Conservation (phyloP, 805 yeast species). For the Yarrowia divulgata region DNA sequence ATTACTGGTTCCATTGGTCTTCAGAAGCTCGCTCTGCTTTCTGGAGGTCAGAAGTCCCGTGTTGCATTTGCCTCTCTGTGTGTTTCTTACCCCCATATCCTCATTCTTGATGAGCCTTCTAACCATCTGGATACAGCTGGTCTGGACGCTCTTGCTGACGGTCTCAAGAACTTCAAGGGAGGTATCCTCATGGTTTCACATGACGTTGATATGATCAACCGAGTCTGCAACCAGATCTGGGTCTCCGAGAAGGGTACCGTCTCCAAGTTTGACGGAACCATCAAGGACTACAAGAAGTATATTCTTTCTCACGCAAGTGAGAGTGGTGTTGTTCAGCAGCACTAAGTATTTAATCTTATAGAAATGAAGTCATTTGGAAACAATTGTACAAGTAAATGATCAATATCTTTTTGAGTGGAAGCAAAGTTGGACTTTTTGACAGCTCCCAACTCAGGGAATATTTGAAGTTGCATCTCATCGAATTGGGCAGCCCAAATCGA, state of each 20-base stretch:
- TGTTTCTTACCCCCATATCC: conserved; percentile 85
- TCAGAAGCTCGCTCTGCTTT: conserved; percentile 85
- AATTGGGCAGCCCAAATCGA: too few species aligned
- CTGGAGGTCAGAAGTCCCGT: conserved; percentile 98
- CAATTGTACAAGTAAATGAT: too few species aligned
- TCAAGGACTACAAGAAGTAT: conserved; percentile 87
- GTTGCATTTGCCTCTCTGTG: conserved; percentile 98
- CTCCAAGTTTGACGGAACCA: conserved; percentile 76
- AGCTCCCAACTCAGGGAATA: too few species aligned
- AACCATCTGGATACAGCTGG: conserved; percentile 98
- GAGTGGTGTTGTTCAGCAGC: conserved; percentile 90
- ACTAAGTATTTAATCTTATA: conserved; percentile 52
- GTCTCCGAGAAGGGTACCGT: conserved; percentile 89
- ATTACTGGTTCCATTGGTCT: conserved; percentile 93
- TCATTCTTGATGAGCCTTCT: conserved; percentile 96
- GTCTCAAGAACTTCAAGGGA: conserved; percentile 86
- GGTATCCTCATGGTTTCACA: conserved; percentile 98
- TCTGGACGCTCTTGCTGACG: conserved; percentile 92
- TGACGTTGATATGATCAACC: conserved; percentile 89
- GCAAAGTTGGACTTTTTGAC: too few species aligned
- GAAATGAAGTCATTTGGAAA: too few species aligned
- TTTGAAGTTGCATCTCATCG: too few species aligned
- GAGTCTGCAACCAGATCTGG: conserved; percentile 94
- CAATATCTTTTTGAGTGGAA: too few species aligned
- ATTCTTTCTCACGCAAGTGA: conserved; percentile 78